A percentile compares a stretch with the other conserved stretches of the same genome.
These are phyloP conservation scores for Cryptomeria japonica DNA, from an alignment of 75 land plant species.

Conservation along the genomic window DNA sequence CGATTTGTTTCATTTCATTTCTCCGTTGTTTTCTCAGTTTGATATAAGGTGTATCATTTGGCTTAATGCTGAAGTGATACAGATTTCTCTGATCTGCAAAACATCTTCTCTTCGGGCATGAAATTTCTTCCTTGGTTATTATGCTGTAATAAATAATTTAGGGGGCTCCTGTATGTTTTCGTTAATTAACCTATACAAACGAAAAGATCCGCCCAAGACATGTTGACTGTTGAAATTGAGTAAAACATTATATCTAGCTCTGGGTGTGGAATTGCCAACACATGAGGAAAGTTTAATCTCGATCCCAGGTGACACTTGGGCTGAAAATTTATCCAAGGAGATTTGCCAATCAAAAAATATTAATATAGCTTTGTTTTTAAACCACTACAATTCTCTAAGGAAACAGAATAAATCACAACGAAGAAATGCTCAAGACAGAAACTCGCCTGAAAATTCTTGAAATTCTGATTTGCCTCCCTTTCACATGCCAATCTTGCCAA, in stretches of 20 bases:
- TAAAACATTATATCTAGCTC: not conserved
- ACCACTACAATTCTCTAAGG: not conserved
- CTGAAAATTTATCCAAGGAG: not conserved
- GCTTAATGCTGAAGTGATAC: too few relatives aligned
- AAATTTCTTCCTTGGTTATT: too few relatives aligned
- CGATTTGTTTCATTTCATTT: too few relatives aligned
- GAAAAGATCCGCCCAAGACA: not conserved
- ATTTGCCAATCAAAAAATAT: not conserved
- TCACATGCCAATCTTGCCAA: constrained; percentile 55
- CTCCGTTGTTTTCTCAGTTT: too few relatives aligned
- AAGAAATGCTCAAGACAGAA: not conserved
- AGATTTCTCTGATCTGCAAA: too few relatives aligned
- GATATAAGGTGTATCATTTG: too few relatives aligned
- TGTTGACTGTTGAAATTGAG: not conserved
- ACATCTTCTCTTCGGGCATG: too few relatives aligned
- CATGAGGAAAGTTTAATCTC: not conserved
- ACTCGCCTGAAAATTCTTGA: constrained; percentile 58
- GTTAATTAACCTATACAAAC: not conserved
- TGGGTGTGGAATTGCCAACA: not conserved
- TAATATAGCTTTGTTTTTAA: not conserved
- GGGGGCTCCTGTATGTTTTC: too few relatives aligned
- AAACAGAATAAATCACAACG: not conserved
- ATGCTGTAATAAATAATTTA: too few relatives aligned
- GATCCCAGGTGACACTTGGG: not conserved
- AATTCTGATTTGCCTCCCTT: constrained; percentile 35